Percentiles rank a stretch among this genome's conserved stretches.
Conservation (phyloP, 805 yeast genomes). For the Danielozyma ontarioensis region DNA sequence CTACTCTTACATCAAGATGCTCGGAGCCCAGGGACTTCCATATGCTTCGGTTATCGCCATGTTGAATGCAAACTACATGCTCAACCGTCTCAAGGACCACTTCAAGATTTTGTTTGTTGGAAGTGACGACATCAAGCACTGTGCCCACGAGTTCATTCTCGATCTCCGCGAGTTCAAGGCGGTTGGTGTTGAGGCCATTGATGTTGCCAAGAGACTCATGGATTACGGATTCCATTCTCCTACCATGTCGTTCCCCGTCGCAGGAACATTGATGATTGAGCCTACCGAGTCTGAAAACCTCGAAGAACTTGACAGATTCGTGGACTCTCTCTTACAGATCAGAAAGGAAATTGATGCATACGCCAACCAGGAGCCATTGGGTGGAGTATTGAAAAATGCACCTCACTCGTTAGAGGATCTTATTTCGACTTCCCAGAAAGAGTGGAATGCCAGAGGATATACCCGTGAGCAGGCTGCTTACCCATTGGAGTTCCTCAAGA, state of each 20-base stretch:
- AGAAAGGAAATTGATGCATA: constrained; percentile 75
- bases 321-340: constrained; percentile 79
- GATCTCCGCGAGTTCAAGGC: constrained; percentile 83
- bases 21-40: constrained; percentile 83
- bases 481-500: constrained; percentile 71
- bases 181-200: constrained; percentile 87
- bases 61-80: constrained; percentile 95
- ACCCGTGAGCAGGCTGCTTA: constrained; percentile 91
- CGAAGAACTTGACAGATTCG: constrained; percentile 85
- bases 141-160: constrained; percentile 95
- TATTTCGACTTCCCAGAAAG: constrained; percentile 49
- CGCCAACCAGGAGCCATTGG: constrained; percentile 60
- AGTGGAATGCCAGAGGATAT: constrained; percentile 85
- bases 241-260: constrained; percentile 97
- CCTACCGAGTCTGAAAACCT: constrained; percentile 94
- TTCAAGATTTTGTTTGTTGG: constrained; percentile 76
- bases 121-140: constrained; percentile 54
- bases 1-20: constrained; percentile 89
- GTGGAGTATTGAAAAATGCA: constrained; percentile 74
- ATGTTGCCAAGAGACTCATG: constrained; percentile 93
- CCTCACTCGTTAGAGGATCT: constrained; percentile 89
- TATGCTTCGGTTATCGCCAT: constrained; percentile 87
- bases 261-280: constrained; percentile 96
- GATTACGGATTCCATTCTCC: constrained; percentile 99
- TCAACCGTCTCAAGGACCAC: constrained; percentile 63